These are phyloP conservation scores for Alternaria burnsii DNA, from an alignment of 2,329 filamentous ascomycete species.

Conservation along the genomic window DNA sequence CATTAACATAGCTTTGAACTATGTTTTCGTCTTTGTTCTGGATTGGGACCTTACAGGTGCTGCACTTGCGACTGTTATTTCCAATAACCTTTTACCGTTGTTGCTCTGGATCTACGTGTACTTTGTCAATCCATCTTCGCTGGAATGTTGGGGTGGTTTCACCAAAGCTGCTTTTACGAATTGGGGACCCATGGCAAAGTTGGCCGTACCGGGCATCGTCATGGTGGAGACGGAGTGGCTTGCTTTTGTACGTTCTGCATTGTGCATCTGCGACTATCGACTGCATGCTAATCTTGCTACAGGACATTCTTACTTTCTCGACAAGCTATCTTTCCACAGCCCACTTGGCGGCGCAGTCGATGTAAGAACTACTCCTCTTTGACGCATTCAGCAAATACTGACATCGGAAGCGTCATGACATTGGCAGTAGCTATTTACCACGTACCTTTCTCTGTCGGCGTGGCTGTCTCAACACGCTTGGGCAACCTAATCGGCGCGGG, in stretches of 20 bases:
- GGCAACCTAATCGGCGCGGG: conserved; percentile 53
- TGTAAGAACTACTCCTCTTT: background rate
- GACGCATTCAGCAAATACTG: background rate
- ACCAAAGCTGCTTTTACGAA: conserved; percentile 72
- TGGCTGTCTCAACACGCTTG: conserved; percentile 51
- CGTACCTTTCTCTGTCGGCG: conserved; percentile 52
- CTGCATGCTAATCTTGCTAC: background rate
- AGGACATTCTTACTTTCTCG: conserved; percentile 68
- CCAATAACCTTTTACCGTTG: conserved; percentile 59
- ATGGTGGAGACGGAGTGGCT: conserved; percentile 80
- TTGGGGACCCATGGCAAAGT: conserved; percentile 83
- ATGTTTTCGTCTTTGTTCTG: conserved; percentile 55
- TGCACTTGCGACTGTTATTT: conserved; percentile 59
- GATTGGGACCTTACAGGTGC: conserved; percentile 61
- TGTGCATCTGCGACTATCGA: background rate
- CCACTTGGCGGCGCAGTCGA: conserved; percentile 79
- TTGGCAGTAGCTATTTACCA: conserved; percentile 51
- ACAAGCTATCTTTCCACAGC: conserved; percentile 81
- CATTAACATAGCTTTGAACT: conserved; percentile 60
- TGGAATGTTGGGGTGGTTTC: conserved; percentile 75
- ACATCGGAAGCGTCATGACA: conserved; percentile 42
- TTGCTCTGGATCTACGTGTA: conserved; percentile 59
- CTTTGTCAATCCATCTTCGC: conserved; percentile 50
- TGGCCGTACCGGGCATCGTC: conserved; percentile 88
- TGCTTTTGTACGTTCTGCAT: conserved; percentile 32